Percentiles rank a stretch among this genome's conserved stretches.
These are phyloP conservation scores for Saksenaea oblongispora DNA, from an alignment of 371 early-diverging fungal species.

Conservation along the genomic window DNA sequence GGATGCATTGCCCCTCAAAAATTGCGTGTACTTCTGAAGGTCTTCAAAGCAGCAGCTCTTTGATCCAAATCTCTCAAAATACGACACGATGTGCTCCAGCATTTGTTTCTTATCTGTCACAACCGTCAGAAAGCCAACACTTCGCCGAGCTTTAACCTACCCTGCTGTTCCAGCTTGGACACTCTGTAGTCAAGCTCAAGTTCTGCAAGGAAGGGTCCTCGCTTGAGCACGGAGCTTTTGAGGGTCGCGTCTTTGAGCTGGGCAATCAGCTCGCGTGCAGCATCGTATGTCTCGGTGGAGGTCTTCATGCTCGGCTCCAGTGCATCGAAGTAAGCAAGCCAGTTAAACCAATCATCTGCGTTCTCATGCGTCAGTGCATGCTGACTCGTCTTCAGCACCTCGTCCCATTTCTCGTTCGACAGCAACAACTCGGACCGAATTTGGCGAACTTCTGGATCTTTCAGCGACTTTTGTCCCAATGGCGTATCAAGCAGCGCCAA, in stretches of 20 bases:
- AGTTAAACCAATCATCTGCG: conserved; percentile 75
- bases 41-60: conserved; percentile 81
- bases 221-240: conserved; percentile 49
- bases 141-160: conserved; percentile 12
- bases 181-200: conserved; percentile 60
- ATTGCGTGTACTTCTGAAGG: conserved; percentile 58
- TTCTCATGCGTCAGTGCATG: conserved; percentile 47
- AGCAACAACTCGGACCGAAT: conserved; percentile 58
- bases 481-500: conserved; percentile 61
- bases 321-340: conserved; percentile 65
- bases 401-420: conserved; percentile 48
- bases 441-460: conserved; percentile 69
- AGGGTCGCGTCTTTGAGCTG: conserved; percentile 34
- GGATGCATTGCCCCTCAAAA: conserved; percentile 26
- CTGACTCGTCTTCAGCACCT: conserved; percentile 37
- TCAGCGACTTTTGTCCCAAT: conserved; percentile 58
- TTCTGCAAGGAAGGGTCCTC: conserved; percentile 78
- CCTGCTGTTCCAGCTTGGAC: conserved; percentile 28
- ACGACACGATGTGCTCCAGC: conserved; percentile 54
- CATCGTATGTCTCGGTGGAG: conserved; percentile 1
- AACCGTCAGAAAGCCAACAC: neutral
- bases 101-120: conserved; percentile 31
- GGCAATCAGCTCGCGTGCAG: conserved; percentile 45
- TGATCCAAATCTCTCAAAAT: conserved; percentile 68
- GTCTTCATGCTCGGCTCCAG: conserved; percentile 33